Base-by-base conservation (phyloP, 768 basidiomycete genomes). In the Termitomyces sp. region DNA sequence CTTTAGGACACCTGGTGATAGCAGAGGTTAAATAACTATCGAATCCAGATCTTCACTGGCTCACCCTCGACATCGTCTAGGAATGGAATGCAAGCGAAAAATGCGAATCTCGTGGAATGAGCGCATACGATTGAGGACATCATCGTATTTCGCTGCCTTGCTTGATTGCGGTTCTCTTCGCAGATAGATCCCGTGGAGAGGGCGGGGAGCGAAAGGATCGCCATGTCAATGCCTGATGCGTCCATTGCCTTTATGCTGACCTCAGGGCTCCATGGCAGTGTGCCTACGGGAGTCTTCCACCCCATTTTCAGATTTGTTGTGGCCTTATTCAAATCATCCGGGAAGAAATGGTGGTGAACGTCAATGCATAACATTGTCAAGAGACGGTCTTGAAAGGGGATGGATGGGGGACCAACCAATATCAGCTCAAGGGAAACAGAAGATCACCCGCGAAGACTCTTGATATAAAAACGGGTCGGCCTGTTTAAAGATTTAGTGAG, bases 301-400 rank as follows among this genome's bases (percentile, higher is more conserved):
- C 87, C 87, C 21, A 85, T 66, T 11, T 73, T 64, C 11, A 66
- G 57, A 57, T 82, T 83, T 38, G 69, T 69, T 25, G 71, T 71
- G 27, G 64, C 69, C 62, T 88, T 86, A 59, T 77, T 59, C 45
- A 84, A 68, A 46, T 77, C 73, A 16, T 77, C 66, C 3, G 86
- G 79, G 63, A 90, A 89, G 65, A 82, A 82, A 65, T 91, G 89
- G 69, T 90, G 89, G 65, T 92, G 89, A n/a, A 90, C 71, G 67
- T 92, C 89, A 62, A 92, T 75, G 59, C 75, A 61, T 31, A 60
- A 45, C 62, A 65, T 65, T 23, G 23, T 19, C 6, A 8, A 23
- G 25, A 23, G 35, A n/a, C 12, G 35, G 5, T 38, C 11, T 31
- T 46, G 27, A 19, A 43, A 43, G 10, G 12, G 23, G 53, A 32